A percentile compares a stretch with the other conserved stretches of the same genome.
Evolutionary conservation across 495 filamentous ascomycete genomes (phyloP).

Genomic region (Amniculicola lignicola): DNA sequence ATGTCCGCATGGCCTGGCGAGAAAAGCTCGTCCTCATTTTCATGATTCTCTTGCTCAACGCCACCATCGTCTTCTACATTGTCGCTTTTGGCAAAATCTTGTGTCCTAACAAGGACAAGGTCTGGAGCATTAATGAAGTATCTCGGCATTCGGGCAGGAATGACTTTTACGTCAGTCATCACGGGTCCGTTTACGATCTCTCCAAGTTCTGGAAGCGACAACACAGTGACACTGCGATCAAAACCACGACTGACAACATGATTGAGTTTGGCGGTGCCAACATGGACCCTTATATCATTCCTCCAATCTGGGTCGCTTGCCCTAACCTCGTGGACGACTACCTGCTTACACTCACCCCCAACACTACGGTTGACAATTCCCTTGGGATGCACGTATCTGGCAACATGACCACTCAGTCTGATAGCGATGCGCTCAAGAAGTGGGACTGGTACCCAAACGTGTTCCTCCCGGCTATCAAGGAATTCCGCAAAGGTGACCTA

Average conservation of each 20-base stretch:
- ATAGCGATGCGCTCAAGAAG: slow-evolving; percentile 54
- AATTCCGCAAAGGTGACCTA: slow-evolving; percentile 83
- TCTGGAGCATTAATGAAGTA: slow-evolving; percentile 74
- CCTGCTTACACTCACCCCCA: slow-evolving; percentile 53
- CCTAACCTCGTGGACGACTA: slow-evolving; percentile 58
- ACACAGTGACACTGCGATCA: slow-evolving; percentile 66
- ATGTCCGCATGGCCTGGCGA: slow-evolving; percentile 95
- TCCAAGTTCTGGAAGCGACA: slow-evolving; percentile 77
- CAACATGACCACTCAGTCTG: slow-evolving; percentile 47
- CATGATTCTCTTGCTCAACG: slow-evolving; percentile 82
- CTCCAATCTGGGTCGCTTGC: slow-evolving; percentile 75
- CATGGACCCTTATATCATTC: slow-evolving; percentile 77
- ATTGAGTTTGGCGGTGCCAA: slow-evolving; percentile 70
- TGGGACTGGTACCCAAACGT: slow-evolving; percentile 69
- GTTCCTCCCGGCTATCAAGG: slow-evolving; percentile 76
- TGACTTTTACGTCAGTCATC: slow-evolving; percentile 86
- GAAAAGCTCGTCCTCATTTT: slow-evolving; percentile 84
- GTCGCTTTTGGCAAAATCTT: slow-evolving; percentile 77
- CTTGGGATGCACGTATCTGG: slow-evolving; percentile 68
- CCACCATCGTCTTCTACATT: slow-evolving; percentile 85
- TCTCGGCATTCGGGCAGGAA: slow-evolving; percentile 62
- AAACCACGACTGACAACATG: slow-evolving; percentile 67
- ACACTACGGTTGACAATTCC: slow-evolving; percentile 55
- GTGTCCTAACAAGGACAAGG: slow-evolving; percentile 90
- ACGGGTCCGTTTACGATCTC: slow-evolving; percentile 90